A percentile compares a stretch with the other conserved stretches of the same genome.
phyloP scores from a whole-genome alignment of 208 protist species.

The Vickermania ingenoplastis region DNA sequence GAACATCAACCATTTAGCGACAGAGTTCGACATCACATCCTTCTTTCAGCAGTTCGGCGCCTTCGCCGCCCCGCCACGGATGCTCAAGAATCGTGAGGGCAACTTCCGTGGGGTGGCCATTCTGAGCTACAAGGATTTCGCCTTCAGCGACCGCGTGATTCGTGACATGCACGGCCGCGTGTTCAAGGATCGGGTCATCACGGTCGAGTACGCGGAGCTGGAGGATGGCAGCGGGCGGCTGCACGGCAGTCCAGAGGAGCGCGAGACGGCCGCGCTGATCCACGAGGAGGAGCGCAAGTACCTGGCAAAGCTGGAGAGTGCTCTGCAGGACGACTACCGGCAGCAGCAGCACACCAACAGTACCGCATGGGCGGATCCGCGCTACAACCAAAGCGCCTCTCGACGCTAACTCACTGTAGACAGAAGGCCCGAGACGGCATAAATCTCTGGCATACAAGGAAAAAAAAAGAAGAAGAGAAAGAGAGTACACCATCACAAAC shows the following conservation, averaged over 20 bases:
- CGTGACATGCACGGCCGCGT: slow-evolving; percentile 57
- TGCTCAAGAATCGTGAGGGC: slow-evolving; percentile 65
- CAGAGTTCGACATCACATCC: slow-evolving; percentile 66
- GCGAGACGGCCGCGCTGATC: slow-evolving; percentile 62
- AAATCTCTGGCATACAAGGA: too few species aligned
- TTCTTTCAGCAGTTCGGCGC: slow-evolving; percentile 76
- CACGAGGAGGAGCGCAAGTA: slow-evolving; percentile 61
- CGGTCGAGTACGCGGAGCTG: slow-evolving; percentile 70
- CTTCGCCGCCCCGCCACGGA: slow-evolving; percentile 77
- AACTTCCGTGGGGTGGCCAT: slow-evolving; percentile 67
- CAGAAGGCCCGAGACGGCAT: too few species aligned
- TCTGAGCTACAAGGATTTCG: slow-evolving; percentile 74
- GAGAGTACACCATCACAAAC: too few species aligned
- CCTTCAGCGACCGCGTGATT: slow-evolving; percentile 54
- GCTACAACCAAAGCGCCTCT: slow-evolving; percentile 15
- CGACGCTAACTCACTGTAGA: too few species aligned
- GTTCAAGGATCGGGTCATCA: slow-evolving; percentile 56
- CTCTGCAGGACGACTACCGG: slow-evolving; percentile 29
- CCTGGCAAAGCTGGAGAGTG: slow-evolving; percentile 36
- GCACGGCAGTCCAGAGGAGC: slow-evolving; percentile 67
- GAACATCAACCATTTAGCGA: slow-evolving; percentile 53
- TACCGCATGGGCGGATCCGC: slow-evolving; percentile 46
- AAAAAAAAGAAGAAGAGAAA: too few species aligned
- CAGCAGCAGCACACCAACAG: slow-evolving; percentile 34
- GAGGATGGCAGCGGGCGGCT: slow-evolving; percentile 72